Conservation (phyloP, 106 monocot species). For the Vanilla planifolia region DNA sequence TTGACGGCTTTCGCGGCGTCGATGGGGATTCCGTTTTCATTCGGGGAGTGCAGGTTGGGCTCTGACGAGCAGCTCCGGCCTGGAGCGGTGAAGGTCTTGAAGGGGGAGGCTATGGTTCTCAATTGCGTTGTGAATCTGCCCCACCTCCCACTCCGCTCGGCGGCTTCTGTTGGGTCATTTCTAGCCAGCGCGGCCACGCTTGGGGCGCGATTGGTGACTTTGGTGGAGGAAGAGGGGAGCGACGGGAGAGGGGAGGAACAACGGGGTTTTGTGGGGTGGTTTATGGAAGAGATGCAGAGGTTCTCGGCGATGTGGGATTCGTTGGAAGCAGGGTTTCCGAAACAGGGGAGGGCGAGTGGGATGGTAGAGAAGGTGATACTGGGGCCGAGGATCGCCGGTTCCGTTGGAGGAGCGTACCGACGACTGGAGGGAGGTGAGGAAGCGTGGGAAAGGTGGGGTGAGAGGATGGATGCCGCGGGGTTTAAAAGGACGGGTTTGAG, state of each 20-base stretch:
- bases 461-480: conserved; percentile 19
- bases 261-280: conserved; percentile 18
- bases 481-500: conserved; percentile 12
- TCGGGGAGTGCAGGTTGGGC: conserved; percentile 36
- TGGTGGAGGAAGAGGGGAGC: conserved; percentile 5
- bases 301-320: conserved; percentile 46
- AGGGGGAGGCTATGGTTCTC: conserved; percentile 24
- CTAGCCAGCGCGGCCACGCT: conserved; percentile 1
- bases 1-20: conserved; percentile 37
- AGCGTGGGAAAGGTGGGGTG: conserved; percentile 17
- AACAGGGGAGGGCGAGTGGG: conserved; percentile 27
- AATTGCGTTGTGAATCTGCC: conserved; percentile 39
- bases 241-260: background rate
- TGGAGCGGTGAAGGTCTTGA: conserved; percentile 13
- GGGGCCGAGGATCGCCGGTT: conserved; percentile 28
- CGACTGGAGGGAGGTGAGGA: conserved; percentile 1
- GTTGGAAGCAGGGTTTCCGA: conserved; percentile 40
- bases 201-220: conserved; percentile 1
- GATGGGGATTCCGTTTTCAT: conserved; percentile 33
- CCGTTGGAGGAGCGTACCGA: conserved; percentile 21
- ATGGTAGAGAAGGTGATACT: conserved; percentile 28
- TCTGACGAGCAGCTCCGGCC: conserved; percentile 34
- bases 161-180: conserved; percentile 22
- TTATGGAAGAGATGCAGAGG: conserved; percentile 36
- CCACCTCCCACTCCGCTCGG: background rate